Base-by-base conservation (phyloP, 2,329 filamentous ascomycete species). In the Stachybotrys chlorohalonatus region DNA sequence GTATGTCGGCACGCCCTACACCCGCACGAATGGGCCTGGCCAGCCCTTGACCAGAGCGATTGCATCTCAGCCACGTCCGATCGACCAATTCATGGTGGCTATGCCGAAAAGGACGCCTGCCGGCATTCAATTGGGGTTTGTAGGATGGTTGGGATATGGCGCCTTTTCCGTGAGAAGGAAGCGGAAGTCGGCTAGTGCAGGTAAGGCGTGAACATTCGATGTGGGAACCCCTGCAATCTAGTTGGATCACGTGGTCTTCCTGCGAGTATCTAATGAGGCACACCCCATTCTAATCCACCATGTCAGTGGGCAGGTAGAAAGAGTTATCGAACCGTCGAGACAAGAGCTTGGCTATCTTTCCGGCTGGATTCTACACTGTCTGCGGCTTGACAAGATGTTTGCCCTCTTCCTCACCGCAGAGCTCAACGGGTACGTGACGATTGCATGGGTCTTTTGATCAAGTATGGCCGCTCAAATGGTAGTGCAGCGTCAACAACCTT, bases 401-500 rank as follows among this genome's bases (percentile, higher is more conserved):
- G 80, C 82, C 50, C 76, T 90, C 32, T 75, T 76, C 51, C 70
- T 90, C 45, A 87, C 78, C 39, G 87, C 87, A 5, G 87, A 90
- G 65, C 70, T 90, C 57, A 76, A 77, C 55, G 87, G 87, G 87
- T 89, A 75, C 58, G 75, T 68, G 30, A 45, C 46, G 31, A 24
- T 31, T 9, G 11, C 4, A 47, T n/a, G 11, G 6, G 24, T 51
- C 9, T 54, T 31, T 45, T 54, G 9, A 45, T 24, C 53, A 16
- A 24, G 46, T 49, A 24, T 55, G 49, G 55, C 59, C 58, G 46
- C 15, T 47, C 53, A 55, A 63, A 52, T 63, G 57, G 49, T 55
- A 56, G 54, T 57, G 48, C 64, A 97, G 94, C 49, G 91, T 99
- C 57, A 96, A 91, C 57, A 88, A 94, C 65, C 84, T 99, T 62